phyloP scores from a whole-genome alignment of 1,139 yeast genomes.

The Eremothecium gossypii region DNA sequence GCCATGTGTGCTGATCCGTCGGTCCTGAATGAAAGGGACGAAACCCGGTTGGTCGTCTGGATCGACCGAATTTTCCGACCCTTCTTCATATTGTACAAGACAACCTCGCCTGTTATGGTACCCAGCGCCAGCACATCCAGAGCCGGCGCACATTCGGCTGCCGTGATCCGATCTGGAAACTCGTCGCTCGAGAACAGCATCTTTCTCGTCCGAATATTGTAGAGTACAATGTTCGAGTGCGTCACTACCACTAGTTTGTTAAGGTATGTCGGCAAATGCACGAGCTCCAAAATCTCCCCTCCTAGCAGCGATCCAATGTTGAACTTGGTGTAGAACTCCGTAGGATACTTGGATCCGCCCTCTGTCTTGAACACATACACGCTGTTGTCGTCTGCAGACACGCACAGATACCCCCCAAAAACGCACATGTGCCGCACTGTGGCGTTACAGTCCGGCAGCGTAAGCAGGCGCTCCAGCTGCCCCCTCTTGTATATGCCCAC shows the following conservation, averaged over 20 bases:
- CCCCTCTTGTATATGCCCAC: constrained; percentile 85
- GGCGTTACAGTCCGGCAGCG: constrained; percentile 26
- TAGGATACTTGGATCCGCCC: constrained; percentile 41
- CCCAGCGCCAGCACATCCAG: constrained; percentile 79
- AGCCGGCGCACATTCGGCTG: constrained; percentile 76
- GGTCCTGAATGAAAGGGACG: constrained; percentile 79
- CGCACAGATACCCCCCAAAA: constrained; percentile 77
- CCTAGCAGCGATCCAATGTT: constrained; percentile 55
- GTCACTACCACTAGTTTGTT: constrained; percentile 80
- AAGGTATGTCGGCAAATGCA: constrained; percentile 86
- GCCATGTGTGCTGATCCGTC: constrained; percentile 84
- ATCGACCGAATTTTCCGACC: constrained; percentile 52
- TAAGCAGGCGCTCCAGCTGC: constrained; percentile 48
- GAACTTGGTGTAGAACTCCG: constrained; percentile 60
- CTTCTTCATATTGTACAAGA: constrained; percentile 58
- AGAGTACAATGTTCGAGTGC: constrained; percentile 48
- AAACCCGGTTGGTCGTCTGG: constrained; percentile 49
- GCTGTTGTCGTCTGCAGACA: constrained; percentile 41
- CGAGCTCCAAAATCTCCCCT: constrained; percentile 48
- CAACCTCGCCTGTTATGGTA: constrained; percentile 56
- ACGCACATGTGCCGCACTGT: constrained; percentile 44
- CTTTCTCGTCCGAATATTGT: constrained; percentile 74
- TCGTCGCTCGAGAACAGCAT: constrained; percentile 51
- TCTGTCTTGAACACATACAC: constrained; percentile 52
- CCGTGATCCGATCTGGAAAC: constrained; percentile 43